phyloP scores from a whole-genome alignment of 192 early-diverging fungal species.

The Coemansia sp. region DNA sequence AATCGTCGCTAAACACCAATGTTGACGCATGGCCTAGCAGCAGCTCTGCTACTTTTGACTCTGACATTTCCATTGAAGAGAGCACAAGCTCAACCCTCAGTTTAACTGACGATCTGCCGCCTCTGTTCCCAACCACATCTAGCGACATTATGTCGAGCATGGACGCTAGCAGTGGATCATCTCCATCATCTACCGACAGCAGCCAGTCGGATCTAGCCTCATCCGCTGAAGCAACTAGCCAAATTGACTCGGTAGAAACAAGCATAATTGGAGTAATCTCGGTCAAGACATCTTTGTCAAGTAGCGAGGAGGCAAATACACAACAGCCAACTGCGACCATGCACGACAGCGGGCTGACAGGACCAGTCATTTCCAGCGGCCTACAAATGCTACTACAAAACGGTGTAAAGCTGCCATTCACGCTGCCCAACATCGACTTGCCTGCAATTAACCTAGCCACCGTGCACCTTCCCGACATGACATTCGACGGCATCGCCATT shows the following conservation, averaged over 20 bases:
- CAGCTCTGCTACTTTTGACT: constrained; percentile 1
- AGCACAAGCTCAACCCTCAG: not conserved
- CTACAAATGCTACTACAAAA: constrained; percentile 49
- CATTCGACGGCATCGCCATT: constrained; percentile 41
- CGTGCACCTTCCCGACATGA: constrained; percentile 49
- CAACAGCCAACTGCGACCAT: constrained; percentile 3
- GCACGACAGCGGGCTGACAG: constrained; percentile 20
- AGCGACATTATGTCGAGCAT: not conserved
- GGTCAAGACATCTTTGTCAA: not conserved
- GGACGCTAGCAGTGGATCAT: constrained; percentile 1
- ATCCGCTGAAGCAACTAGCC: not conserved
- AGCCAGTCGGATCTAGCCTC: not conserved
- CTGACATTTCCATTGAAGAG: not conserved
- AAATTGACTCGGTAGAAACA: not conserved
- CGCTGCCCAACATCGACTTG: constrained; percentile 39
- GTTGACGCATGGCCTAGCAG: constrained; percentile 1
- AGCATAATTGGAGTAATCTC: not conserved
- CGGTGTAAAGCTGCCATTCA: constrained; percentile 31
- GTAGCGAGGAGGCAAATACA: not conserved
- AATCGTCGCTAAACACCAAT: not conserved
- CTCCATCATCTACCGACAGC: not conserved
- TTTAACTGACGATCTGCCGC: constrained; percentile 12
- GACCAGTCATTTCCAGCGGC: constrained; percentile 42
- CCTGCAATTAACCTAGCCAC: constrained; percentile 40
- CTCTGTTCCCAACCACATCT: constrained; percentile 7